A percentile compares a stretch with the other conserved stretches of the same genome.
Conservation (phyloP, 73 alveolate species). For the Paramecium biaurelia region DNA sequence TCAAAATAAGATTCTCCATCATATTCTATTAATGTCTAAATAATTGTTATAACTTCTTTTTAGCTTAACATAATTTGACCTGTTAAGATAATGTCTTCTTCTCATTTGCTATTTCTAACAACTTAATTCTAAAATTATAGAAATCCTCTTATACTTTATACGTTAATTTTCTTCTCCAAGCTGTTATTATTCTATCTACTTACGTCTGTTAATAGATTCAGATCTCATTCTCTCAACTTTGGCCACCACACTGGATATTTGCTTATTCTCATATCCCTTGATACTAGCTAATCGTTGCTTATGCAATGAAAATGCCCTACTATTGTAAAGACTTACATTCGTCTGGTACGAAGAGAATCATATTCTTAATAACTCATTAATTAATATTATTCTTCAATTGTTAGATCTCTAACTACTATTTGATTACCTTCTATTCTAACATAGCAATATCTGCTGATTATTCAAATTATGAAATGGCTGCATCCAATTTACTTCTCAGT, state of each 20-base stretch:
- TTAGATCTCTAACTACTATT: constrained; percentile 4
- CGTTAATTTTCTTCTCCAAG: neutral
- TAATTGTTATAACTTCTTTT: neutral
- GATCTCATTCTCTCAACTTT: constrained; percentile 10
- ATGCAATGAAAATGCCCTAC: constrained; percentile 9
- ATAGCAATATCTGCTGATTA: neutral
- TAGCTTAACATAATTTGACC: neutral
- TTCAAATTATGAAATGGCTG: neutral
- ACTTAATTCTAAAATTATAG: neutral
- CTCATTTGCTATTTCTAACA: neutral
- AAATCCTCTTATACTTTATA: neutral
- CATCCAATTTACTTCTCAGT: neutral
- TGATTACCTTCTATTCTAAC: neutral
- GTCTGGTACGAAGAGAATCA: neutral
- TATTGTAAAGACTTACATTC: neutral
- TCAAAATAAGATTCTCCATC: neutral
- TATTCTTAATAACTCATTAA: constrained; percentile 25
- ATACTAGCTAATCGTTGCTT: neutral
- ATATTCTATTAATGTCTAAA: neutral
- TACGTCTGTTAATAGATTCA: neutral
- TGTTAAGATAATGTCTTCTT: neutral
- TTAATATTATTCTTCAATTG: constrained; percentile 11
- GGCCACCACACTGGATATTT: neutral
- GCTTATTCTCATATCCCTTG: neutral
- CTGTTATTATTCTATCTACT: neutral